A percentile compares a stretch with the other conserved stretches of the same genome.
Conservation (phyloP, 179 eudicot genomes). For the Gypsophila paniculata region DNA sequence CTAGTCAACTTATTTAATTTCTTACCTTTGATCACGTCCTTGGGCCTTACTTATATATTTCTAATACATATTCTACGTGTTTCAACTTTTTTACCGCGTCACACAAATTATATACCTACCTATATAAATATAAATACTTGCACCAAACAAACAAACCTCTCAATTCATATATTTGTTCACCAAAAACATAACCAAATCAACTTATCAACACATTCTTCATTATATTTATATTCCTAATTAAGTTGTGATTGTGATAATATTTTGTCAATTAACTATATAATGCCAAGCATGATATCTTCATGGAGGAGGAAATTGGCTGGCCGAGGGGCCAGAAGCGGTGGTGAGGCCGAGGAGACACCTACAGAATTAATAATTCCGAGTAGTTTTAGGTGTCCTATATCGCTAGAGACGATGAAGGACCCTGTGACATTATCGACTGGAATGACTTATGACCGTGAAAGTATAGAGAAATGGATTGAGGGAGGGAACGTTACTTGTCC, state of each 20-base stretch:
- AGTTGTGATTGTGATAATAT: background rate
- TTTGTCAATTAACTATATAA: background rate
- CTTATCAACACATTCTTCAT: background rate
- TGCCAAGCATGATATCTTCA: conserved; percentile 43
- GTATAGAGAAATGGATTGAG: conserved; percentile 83
- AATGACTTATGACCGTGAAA: conserved; percentile 66
- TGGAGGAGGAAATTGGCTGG: conserved; percentile 48
- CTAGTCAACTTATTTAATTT: background rate
- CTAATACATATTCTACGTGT: background rate
- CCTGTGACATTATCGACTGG: conserved; percentile 88
- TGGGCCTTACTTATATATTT: background rate
- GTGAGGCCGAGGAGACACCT: conserved; percentile 5
- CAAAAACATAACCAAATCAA: background rate
- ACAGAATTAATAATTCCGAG: conserved; percentile 47
- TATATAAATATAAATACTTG: background rate
- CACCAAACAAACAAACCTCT: background rate
- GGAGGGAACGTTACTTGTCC: conserved; percentile 71
- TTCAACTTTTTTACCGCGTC: background rate
- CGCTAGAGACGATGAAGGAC: conserved; percentile 79
- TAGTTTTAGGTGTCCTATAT: conserved; percentile 72
- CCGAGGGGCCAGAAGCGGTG: conserved; percentile 18
- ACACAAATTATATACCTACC: conserved; percentile 2
- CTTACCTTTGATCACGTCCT: background rate
- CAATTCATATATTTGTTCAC: background rate
- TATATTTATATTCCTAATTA: background rate